Evolutionary conservation across 768 basidiomycete species (phyloP).

Genomic region (Crucibulum laeve): DNA sequence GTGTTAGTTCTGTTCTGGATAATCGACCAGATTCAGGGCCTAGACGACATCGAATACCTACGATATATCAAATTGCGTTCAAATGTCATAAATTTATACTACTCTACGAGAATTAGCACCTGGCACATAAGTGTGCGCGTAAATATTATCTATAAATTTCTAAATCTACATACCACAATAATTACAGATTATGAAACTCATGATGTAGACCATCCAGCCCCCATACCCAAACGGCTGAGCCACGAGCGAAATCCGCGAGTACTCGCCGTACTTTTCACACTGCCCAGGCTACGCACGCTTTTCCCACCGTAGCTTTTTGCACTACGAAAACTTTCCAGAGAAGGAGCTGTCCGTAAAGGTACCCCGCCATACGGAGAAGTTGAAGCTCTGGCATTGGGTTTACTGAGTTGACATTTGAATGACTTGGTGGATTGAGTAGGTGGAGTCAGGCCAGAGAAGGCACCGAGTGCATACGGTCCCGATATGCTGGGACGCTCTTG

Average conservation of each 20-base stretch:
- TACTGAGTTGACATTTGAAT: constrained; percentile 1
- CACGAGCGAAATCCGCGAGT: constrained; percentile 35
- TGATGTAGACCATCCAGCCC: constrained; percentile 4
- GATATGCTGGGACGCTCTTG: constrained; percentile 33
- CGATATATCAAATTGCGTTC: too few species aligned
- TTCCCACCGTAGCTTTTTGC: constrained; percentile 33
- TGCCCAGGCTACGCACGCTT: constrained; percentile 19
- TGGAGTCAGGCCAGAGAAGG: constrained; percentile 13
- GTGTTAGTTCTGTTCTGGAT: constrained; percentile 17
- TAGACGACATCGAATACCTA: constrained; percentile 22
- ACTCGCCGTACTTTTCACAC: constrained; percentile 31
- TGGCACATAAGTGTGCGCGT: too few species aligned
- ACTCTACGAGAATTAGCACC: too few species aligned
- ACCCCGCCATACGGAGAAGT: not conserved
- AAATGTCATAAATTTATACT: too few species aligned
- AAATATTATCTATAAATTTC: too few species aligned
- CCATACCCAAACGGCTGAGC: constrained; percentile 27
- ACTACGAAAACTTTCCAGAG: constrained; percentile 45
- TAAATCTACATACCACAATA: constrained; percentile 1
- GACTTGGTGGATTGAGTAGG: constrained; percentile 10
- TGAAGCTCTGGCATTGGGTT: not conserved
- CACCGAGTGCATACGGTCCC: constrained; percentile 41
- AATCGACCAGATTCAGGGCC: constrained; percentile 13
- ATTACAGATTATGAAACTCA: constrained; percentile 10
- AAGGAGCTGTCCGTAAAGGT: constrained; percentile 31